Base-by-base conservation (phyloP, 805 yeast genomes). In the Candida sanyiensis region DNA sequence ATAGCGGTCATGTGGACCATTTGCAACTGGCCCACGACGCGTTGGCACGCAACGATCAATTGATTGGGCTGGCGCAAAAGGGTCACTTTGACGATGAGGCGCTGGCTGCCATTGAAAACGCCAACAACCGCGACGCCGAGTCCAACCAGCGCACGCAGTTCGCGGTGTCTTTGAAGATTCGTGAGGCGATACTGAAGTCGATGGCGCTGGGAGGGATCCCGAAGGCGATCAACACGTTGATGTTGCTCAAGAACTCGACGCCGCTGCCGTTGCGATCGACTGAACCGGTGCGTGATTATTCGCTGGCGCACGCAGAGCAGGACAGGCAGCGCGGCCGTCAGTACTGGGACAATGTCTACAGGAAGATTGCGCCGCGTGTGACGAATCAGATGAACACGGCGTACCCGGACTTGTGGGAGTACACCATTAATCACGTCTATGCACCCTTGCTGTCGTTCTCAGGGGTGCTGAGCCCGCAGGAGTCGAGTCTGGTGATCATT, bases 181-280 rank as follows among this genome's bases (percentile, higher is more conserved):
- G 95, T 43, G 97, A 89, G 52, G 79, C 88, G 7, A 62, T 89
- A 3, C 62, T 89, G 52, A 89, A 88, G 54, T 69, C 86, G 4
- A 72, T 83, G 0, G 95, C 95, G 0, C 62, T 89, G 33, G 75
- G 79, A 12, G 97, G 97, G 0, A 66, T 88, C 11, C 97, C 97
- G 1, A 80, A 80, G 49, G 75, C 88, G 2, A 89, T 89, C 57
- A 89, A 88, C 57, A 73, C 94, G 1, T 61, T 89, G 51, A 80
- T 75, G 50, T 66, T 69, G 13, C 64, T 88, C 40, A 75, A 75
- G 43, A 71, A 71, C 20, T 77, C 68, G 1, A 84, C 95, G 0
- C 95, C 96, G 5, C 34, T 44, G 1, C 55, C 59, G 10, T 53
- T 77, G 21, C 54, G 73, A 9, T 66, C 66, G 6, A 48, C 55